Evolutionary conservation across 192 early-diverging fungal species (phyloP), one percentile per base, ranked within the genome.

Genomic region (Coemansia sp.): DNA sequence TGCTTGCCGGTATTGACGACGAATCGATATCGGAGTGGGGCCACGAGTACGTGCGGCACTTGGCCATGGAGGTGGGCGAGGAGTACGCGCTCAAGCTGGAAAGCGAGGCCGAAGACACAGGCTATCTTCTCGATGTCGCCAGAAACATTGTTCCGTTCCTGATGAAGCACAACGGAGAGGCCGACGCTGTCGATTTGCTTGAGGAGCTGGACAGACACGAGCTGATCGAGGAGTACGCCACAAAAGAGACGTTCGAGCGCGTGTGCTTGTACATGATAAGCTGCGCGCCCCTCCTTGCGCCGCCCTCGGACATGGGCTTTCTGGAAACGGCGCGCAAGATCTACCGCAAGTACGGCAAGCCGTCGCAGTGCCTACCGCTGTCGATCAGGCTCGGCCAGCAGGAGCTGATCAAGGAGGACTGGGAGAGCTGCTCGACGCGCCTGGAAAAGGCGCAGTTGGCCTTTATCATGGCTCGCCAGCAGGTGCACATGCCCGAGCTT

Each of bases 41-140:
- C 19, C 97, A 99, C 63, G 97, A 99, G 88, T 99, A 97, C 71
- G 97, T 97, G 62, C 85, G 94, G 85, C 95, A 99, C 62, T 74
- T 99, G 27, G 87, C 94, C 6, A 82, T 87, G 60, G 97, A 98
- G 78, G 89, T 98, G 55, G 93, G 91, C 50, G 83, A 83, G 49
- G 94, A 97, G 75, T 95, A 91, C 74, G 65, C 75, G 49, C 62
- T 78, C 27, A 86, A 86, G 54, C 61, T 77, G 45, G 92, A 92
- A 36, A 77, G 74, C 13, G 90, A 89, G 2, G 66, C 84, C 27
- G 51, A 57, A 7, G 64, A 75, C 1, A 87, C 85, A 4, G 87
- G 91, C 7, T 55, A 68, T 55, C 77, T 97, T 39, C 57, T 91
- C 30, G 71, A 75, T 13, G 77, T 93, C 62, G 95, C 93, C 3